Evolutionary conservation across 441 rosid genomes (phyloP), one percentile per base, ranked within the genome.

Genomic region (Gossypium gossypioides): DNA sequence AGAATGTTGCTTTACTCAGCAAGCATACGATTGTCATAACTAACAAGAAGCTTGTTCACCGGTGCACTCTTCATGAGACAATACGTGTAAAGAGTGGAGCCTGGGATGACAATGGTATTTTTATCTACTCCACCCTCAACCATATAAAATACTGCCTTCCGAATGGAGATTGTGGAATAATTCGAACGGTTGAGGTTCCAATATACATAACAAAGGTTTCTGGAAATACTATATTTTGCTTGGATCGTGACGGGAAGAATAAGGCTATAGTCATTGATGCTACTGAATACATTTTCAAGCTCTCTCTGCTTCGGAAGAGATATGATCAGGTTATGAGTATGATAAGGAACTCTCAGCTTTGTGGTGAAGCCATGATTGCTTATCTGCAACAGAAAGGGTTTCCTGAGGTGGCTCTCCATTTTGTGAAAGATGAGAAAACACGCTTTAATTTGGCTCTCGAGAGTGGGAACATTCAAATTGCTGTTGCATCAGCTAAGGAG

Each of bases 351-450:
- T 89, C 97, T 6, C 90, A 89, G 81, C 92, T 93, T 46, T 91
- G 98, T 72, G 98, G 98, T 46, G 92, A 93, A 80, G 97, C 97
- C 46, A 82, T 93, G 96, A 89, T 91, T 77, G 92, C 98, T 44
- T 91, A 93, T 83, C 82, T 93, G 74, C 98, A 93, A 75, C 96
- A 91, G 79, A 93, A 91, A 75, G 32, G 32, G 32, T 27, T 27
- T 27, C 32, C 32, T 27, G 32, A 27, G 32, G 32, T 27, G 32
- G 97, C 98, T 74, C 86, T 92, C 76, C 97, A 92, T 78, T 92
- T 92, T 77, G 98, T 92, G 65, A 92, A 91, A 79, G 98, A 91
- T 19, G 98, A 92, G 85, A 88, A 89, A 72, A 88, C 96, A 59
- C 87, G 98, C 34, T 93, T 91, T 76, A 93, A 93, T 74, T 79